Evolutionary conservation across 345 rosid species (phyloP).

Genomic region (Pseudoturritis turrita): DNA sequence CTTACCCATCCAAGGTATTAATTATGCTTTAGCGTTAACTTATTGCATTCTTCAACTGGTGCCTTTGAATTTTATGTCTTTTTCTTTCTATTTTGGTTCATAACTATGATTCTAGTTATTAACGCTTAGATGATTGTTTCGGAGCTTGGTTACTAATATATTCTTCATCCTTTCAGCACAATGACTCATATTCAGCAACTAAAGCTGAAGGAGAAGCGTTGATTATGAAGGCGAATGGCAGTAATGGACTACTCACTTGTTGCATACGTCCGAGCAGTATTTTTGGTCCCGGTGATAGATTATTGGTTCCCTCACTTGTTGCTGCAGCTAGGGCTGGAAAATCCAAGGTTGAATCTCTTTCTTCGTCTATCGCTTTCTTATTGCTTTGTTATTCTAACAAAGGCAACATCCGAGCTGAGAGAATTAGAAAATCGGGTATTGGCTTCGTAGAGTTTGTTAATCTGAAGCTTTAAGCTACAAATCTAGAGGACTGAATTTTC

Average conservation of each 20-base stretch:
- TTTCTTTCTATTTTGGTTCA: too few relatives aligned
- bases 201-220: constrained; percentile 79
- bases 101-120: not conserved
- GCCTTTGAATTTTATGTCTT: too few relatives aligned
- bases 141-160: not conserved
- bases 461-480: not conserved
- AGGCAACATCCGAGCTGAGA: too few relatives aligned
- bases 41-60: too few relatives aligned
- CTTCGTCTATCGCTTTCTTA: too few relatives aligned
- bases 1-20: constrained; percentile 61
- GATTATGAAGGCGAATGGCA: constrained; percentile 61
- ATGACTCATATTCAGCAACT: constrained; percentile 77
- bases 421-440: too few relatives aligned
- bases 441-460: not conserved
- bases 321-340: constrained; percentile 80
- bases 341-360: constrained; percentile 51
- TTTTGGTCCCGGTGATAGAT: constrained; percentile 88
- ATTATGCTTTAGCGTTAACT: too few relatives aligned
- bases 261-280: constrained; percentile 84
- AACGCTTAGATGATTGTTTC: not conserved
- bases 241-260: constrained; percentile 70
- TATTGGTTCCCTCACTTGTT: constrained; percentile 72
- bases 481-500: not conserved
- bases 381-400: too few relatives aligned
- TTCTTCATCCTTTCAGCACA: constrained; percentile 46